Evolutionary conservation across 108 stramenopile genomes (phyloP).

Genomic region (Epithemia pelagica): DNA sequence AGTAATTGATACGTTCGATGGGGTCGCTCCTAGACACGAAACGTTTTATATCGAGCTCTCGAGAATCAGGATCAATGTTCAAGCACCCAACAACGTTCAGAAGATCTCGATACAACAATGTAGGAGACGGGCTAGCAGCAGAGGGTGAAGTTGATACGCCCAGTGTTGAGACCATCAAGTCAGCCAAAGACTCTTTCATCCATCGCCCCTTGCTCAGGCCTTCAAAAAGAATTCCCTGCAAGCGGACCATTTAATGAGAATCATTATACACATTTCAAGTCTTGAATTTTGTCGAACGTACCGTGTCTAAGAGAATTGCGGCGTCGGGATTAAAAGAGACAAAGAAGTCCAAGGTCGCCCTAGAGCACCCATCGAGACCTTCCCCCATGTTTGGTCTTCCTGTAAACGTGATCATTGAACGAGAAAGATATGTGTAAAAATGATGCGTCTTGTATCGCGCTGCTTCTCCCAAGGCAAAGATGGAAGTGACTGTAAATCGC

Average conservation of each 20-base stretch:
- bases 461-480: slow-evolving; percentile 67
- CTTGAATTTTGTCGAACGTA: no score
- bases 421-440: slow-evolving; percentile 45
- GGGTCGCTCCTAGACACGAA: neutral
- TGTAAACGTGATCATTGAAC: slow-evolving; percentile 49
- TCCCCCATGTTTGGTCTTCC: slow-evolving; percentile 62
- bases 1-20: neutral
- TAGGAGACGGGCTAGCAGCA: neutral
- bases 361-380: slow-evolving; percentile 67
- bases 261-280: no score
- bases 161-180: slow-evolving; percentile 29
- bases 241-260: no score
- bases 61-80: neutral
- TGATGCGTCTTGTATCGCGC: slow-evolving; percentile 39
- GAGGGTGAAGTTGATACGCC: slow-evolving; percentile 17
- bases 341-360: slow-evolving; percentile 66
- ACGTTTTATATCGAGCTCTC: neutral
- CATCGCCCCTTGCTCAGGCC: slow-evolving; percentile 31
- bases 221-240: slow-evolving; percentile 26
- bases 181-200: slow-evolving; percentile 6
- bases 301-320: slow-evolving; percentile 42
- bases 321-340: slow-evolving; percentile 65
- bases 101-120: neutral
- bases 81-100: neutral
- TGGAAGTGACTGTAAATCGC: slow-evolving; percentile 66